Conservation (phyloP, 495 filamentous ascomycete species). For the Hyaloscypha hepaticicola region DNA sequence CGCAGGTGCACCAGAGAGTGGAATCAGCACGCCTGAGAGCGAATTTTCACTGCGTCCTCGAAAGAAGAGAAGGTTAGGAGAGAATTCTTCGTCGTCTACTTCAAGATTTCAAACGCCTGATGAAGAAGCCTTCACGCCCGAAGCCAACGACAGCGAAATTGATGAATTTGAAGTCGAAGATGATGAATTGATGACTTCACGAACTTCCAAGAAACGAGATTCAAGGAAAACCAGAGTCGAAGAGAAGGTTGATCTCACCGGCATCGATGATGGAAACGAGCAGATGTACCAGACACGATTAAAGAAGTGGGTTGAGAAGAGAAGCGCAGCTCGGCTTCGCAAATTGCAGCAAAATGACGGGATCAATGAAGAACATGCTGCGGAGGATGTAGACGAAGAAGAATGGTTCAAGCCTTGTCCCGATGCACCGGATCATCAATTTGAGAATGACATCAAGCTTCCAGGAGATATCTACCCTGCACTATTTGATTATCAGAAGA, state of each 20-base stretch:
- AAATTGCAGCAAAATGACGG: slow-evolving; percentile 38
- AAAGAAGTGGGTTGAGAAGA: slow-evolving; percentile 66
- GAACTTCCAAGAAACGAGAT: slow-evolving; percentile 34
- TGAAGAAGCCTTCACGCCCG: slow-evolving; percentile 26
- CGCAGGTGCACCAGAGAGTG: slow-evolving; percentile 43
- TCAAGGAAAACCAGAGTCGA: slow-evolving; percentile 39
- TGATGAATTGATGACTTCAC: slow-evolving; percentile 43
- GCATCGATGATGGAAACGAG: slow-evolving; percentile 91
- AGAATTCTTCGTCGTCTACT: not conserved
- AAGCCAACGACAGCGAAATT: slow-evolving; percentile 15
- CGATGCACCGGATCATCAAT: slow-evolving; percentile 65
- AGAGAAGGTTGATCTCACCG: slow-evolving; percentile 65
- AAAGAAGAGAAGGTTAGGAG: slow-evolving; percentile 40
- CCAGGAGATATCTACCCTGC: slow-evolving; percentile 90
- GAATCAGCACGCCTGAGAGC: slow-evolving; percentile 37
- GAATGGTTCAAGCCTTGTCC: slow-evolving; percentile 91
- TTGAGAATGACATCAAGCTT: slow-evolving; percentile 72
- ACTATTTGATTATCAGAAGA: slow-evolving; percentile 94
- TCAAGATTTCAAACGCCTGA: slow-evolving; percentile 11
- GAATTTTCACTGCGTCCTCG: slow-evolving; percentile 51
- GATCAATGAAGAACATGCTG: slow-evolving; percentile 30
- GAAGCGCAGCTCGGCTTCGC: slow-evolving; percentile 51
- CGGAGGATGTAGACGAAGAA: slow-evolving; percentile 44
- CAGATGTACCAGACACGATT: slow-evolving; percentile 75
- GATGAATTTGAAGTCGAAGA: slow-evolving; percentile 39